A percentile compares a stretch with the other conserved stretches of the same genome.
These are phyloP conservation scores for Dichomitus squalens DNA, from an alignment of 1,284 basidiomycete species.

Conservation along the genomic window DNA sequence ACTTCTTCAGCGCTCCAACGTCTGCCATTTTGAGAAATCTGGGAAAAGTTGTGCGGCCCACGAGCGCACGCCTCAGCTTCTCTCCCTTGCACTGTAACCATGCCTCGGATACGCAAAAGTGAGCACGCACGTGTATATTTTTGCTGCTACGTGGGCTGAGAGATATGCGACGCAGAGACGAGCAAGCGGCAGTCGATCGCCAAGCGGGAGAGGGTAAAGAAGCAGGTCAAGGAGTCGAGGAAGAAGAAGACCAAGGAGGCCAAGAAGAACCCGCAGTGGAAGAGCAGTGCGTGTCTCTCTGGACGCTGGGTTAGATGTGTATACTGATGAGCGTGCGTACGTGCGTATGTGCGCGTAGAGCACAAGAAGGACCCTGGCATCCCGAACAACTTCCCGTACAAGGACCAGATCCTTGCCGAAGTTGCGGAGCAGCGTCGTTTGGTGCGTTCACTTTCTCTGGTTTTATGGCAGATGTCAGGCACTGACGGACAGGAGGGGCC, in stretches of 20 bases:
- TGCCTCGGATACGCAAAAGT: constrained; percentile 83
- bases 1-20: neutral
- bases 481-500: neutral
- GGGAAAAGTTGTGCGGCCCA: constrained; percentile 16
- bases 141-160: no score
- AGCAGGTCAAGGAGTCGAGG: constrained; percentile 79
- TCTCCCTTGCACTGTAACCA: constrained; percentile 30
- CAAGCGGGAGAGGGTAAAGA: constrained; percentile 76
- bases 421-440: constrained; percentile 77
- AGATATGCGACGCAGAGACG: constrained; percentile 63
- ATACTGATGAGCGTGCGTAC: neutral
- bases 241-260: constrained; percentile 80
- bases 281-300: constrained; percentile 71
- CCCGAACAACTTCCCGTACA: constrained; percentile 96
- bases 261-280: constrained; percentile 90
- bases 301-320: neutral
- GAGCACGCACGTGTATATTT: constrained; percentile 32
- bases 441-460: no score
- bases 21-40: neutral
- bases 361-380: constrained; percentile 92
- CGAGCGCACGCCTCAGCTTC: neutral
- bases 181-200: constrained; percentile 78
- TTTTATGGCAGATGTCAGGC: neutral
- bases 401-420: constrained; percentile 95
- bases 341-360: constrained; percentile 39